Base-by-base conservation (phyloP, 805 yeast species). In the Metschnikowia peoriensis region DNA sequence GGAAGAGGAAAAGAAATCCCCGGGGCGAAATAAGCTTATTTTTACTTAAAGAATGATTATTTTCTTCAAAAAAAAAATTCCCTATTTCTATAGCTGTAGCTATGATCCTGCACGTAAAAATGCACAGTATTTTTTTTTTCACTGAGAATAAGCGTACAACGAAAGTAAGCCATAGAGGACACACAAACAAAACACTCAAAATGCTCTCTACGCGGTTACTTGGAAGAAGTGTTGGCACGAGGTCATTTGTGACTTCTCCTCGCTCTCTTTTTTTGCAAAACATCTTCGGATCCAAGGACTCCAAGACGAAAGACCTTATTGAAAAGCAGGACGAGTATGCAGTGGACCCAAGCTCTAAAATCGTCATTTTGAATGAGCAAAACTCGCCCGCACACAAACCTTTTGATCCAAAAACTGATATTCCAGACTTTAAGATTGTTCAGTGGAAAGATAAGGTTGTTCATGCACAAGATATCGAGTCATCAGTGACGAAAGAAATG, bases 271-370 rank as follows among this genome's bases (percentile, higher is more conserved):
- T 72, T 56, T 61, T 72, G 47, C 63, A 66, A 34, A 67, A 69
- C 55, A 55, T 73, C 35, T 72, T 73, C 47, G 75, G 76, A 0
- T 57, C 64, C 28, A 65, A 64, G 43, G 66, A 64, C 27, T 60
- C 65, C 45, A 64, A 71, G 49, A 69, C 65, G 47, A 65, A 68
- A 54, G 70, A 73, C 50, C 63, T 74, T 46, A 62, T 71, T 41
- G 67, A 71, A 49, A 75, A 72, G 45, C 76, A 74, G 61, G 71
- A 71, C 56, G 66, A 71, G 38, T 70, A 63, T 50, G 73, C 70
- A 55, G 63, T 62, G 22, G 72, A 67, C 44, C 65, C 68, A 2
- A 55, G 52, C 47, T 55, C 68, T 29, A 72, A 72, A 47, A 68
- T 75, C 46, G 68, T 69, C 37, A 61, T 73, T 43, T 70, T 75